Base-by-base conservation (phyloP, 2,329 filamentous ascomycete genomes). In the Periconia sp. region DNA sequence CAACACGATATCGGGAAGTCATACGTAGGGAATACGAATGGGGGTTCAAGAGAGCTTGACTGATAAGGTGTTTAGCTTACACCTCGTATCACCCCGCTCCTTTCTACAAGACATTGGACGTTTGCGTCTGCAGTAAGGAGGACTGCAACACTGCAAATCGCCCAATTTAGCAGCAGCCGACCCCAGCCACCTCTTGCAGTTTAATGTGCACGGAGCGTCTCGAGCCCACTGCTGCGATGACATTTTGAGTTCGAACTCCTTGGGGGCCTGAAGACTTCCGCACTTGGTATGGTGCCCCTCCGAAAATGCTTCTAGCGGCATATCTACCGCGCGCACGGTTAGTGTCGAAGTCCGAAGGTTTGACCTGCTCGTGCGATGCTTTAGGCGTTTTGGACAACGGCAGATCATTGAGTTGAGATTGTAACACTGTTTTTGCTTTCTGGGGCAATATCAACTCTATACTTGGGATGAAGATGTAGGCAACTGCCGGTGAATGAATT, bases 211-310 rank as follows among this genome's bases (percentile, higher is more conserved):
- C 33, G 33, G 33, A n/a, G 33, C 33, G 33, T 37, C 33, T 37
- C 33, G 33, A 37, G 33, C 15, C 33, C 17, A 17, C 3, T n/a
- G 19, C 11, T 17, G 17, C 13, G 41, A 3, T 43, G 41, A 43
- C 41, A 18, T 43, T 43, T 43, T 3, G 18, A 13, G 41, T 42
- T n/a, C n/a, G 13, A 42, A 42, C 41, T 11, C 17, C 11, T 37
- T 37, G 49, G 52, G 52, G 52, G 47, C 52, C 47, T 40, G 27
- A 50, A 47, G n/a, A 47, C 17, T 54, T 42, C 52, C 43, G 47
- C 43, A 50, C 40, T 45, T 31, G 52, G 52, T 8, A 14, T 49
- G 47, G 44, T 18, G 37, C 40, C 2, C 19, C 15, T 37, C 13
- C 33, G 33, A 37, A 37, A 15, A 23, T 31, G 19, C n/a, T 19